Evolutionary conservation across 2,329 filamentous ascomycete genomes (phyloP).

Genomic region (Pseudogymnoascus sp.): DNA sequence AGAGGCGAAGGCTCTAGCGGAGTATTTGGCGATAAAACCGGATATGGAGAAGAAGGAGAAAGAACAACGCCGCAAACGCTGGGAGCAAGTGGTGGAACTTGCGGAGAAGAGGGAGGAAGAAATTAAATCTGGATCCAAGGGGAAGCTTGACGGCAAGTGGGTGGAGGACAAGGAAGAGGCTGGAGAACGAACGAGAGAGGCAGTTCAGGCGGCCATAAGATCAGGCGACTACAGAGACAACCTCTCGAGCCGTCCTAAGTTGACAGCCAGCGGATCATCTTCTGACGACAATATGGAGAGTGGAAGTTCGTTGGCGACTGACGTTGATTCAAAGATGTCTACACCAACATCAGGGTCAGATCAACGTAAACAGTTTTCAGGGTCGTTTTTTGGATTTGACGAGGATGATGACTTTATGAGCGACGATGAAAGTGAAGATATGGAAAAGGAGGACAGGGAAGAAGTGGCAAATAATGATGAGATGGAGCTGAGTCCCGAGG

Average conservation of each 20-base stretch:
- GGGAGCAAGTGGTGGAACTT: constrained; percentile 81
- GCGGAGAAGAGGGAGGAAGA: constrained; percentile 81
- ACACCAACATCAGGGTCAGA: constrained; percentile 41
- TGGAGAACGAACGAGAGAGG: constrained; percentile 72
- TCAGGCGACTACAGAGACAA: constrained; percentile 57
- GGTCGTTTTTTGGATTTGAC: constrained; percentile 68
- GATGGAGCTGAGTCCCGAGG: constrained; percentile 18
- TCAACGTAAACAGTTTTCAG: constrained; percentile 28
- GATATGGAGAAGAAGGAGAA: constrained; percentile 96
- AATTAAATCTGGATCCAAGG: constrained; percentile 64
- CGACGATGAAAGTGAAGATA: constrained; percentile 48
- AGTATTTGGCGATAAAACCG: constrained; percentile 91
- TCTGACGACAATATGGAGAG: constrained; percentile 23
- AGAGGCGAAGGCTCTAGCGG: constrained; percentile 89
- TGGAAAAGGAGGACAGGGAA: constrained; percentile 18
- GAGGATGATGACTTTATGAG: constrained; percentile 73
- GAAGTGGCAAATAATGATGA: constrained; percentile 21
- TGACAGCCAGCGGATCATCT: constrained; percentile 34
- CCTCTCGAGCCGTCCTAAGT: constrained; percentile 40
- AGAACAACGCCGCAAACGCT: constrained; percentile 74
- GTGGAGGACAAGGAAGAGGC: constrained; percentile 91
- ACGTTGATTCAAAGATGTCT: constrained; percentile 35
- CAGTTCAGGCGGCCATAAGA: constrained; percentile 65
- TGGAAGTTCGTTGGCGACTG: constrained; percentile 28
- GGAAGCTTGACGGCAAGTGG: constrained; percentile 81